Evolutionary conservation across 2,329 filamentous ascomycete genomes (phyloP).

Genomic region (Anisogramma anomala): DNA sequence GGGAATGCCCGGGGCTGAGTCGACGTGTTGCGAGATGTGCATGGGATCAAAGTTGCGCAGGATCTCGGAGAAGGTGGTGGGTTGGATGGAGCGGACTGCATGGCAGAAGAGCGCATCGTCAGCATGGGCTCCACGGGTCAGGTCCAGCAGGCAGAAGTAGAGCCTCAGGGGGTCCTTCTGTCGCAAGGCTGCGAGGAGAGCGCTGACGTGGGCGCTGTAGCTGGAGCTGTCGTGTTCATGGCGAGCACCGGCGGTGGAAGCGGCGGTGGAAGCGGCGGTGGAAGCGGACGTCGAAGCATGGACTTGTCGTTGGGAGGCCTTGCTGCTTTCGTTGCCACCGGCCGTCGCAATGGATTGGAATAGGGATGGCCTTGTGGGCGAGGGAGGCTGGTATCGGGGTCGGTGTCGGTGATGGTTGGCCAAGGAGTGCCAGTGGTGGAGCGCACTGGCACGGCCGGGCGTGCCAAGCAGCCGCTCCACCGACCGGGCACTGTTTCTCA

Average conservation of each 20-base stretch:
- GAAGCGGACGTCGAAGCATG: too few relatives aligned
- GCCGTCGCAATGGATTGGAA: too few relatives aligned
- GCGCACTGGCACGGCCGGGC: neutral
- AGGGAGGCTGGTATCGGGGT: neutral
- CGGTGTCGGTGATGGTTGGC: neutral
- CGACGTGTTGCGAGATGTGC: conserved; percentile 35
- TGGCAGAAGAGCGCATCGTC: conserved; percentile 17
- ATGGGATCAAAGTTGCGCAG: conserved; percentile 51
- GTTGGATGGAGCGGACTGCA: conserved; percentile 32
- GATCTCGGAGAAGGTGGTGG: conserved; percentile 50
- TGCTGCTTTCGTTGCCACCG: too few relatives aligned
- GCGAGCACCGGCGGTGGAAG: too few relatives aligned
- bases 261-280: too few relatives aligned
- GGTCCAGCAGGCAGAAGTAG: conserved; percentile 16
- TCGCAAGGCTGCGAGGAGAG: conserved; percentile 9
- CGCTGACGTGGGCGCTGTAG: neutral
- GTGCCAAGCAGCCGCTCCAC: conserved; percentile 8
- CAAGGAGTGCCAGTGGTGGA: too few relatives aligned
- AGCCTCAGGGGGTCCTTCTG: conserved; percentile 8
- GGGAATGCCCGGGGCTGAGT: conserved; percentile 31
- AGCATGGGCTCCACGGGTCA: conserved; percentile 5
- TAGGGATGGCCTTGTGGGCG: neutral
- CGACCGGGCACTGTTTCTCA: conserved; percentile 10
- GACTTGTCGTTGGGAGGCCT: too few relatives aligned
- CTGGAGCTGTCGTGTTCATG: neutral